Evolutionary conservation across 169 alveolate species (phyloP), one percentile per base, ranked within the genome.

Genomic region (Plasmodium sp.): DNA sequence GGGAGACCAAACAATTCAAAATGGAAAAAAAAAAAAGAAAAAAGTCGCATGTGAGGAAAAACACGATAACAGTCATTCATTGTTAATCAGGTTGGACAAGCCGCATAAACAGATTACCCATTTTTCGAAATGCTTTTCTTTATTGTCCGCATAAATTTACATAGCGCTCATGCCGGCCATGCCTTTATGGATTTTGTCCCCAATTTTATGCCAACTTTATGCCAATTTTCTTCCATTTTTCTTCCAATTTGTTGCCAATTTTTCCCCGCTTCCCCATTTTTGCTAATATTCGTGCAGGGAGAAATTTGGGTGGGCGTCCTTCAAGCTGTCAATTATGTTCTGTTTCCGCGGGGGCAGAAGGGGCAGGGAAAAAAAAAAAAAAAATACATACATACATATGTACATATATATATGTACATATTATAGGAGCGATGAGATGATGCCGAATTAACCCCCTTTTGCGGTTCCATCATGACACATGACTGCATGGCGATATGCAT

Each of bases 321-420:
- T 88, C 83, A 88, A 88, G 34, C 45, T 62, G 27, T 88, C 90
- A 54, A 88, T 58, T 62, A 88, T 79, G 51, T 80, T 79, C 94
- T 88, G 77, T 67, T 67, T 67, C 7, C 36, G 31, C 36, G 58
- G 58, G 54, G 12, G 43, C 3, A 34, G 80, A 34, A 51, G 34
- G 54, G 48, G 33, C 9, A 33, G 27, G 54, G 14, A 62, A 86
- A 84, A 84, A 54, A 86, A 86, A 73, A 33, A 41, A 16, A 51
- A 54, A 84, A 16, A 0, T n/a, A 34, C 18, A 84, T 7, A 7
- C 9, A 72, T 33, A 74, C 16, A 27, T 16, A 33, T 36, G 27
- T 45, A 6, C 56, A 45, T 45, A 10, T 45, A 45, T 45, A 16
- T 41, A 7, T 45, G 43, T 33, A 74, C 16, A 27, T 16, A 33